phyloP scores from a whole-genome alignment of 352 stramenopile species.

The Globisporangium yorkense region DNA sequence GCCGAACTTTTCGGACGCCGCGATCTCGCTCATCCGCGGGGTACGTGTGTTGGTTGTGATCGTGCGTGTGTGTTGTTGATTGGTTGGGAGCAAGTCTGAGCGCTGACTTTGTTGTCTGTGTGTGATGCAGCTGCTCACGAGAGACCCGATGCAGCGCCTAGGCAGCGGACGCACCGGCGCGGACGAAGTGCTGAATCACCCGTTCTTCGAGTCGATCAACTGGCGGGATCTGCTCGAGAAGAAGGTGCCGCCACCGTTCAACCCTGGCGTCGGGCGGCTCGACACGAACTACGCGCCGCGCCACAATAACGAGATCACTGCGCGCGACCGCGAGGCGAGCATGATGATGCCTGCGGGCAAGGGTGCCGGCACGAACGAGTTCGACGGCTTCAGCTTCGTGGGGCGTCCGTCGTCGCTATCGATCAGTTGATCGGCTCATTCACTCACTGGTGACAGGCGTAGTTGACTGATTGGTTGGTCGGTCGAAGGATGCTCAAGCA shows the following conservation, averaged over 20 bases:
- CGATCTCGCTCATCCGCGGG: conserved; percentile 90
- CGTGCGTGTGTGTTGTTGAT: neutral
- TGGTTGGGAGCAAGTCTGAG: neutral
- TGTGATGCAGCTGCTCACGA: conserved; percentile 87
- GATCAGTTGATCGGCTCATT: conserved; percentile 11
- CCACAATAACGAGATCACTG: conserved; percentile 87
- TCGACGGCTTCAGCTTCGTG: conserved; percentile 90
- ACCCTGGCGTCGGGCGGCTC: conserved; percentile 83
- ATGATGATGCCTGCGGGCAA: conserved; percentile 53
- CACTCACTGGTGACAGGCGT: neutral
- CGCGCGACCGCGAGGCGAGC: conserved; percentile 75
- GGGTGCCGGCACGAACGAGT: conserved; percentile 63
- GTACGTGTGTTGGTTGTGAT: conserved; percentile 34
- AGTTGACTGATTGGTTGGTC: neutral
- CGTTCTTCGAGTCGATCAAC: conserved; percentile 90
- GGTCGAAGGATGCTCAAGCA: neutral
- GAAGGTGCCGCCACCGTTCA: conserved; percentile 79
- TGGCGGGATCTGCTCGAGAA: conserved; percentile 86
- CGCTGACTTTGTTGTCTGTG: neutral
- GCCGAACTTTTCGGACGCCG: conserved; percentile 86
- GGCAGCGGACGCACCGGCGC: conserved; percentile 89
- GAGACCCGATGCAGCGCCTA: conserved; percentile 93
- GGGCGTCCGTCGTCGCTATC: conserved; percentile 73
- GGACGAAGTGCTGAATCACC: conserved; percentile 88
- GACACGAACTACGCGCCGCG: conserved; percentile 84